These are phyloP conservation scores for Blastobotrys proliferans DNA, from an alignment of 1,139 yeast genomes.

Conservation along the genomic window DNA sequence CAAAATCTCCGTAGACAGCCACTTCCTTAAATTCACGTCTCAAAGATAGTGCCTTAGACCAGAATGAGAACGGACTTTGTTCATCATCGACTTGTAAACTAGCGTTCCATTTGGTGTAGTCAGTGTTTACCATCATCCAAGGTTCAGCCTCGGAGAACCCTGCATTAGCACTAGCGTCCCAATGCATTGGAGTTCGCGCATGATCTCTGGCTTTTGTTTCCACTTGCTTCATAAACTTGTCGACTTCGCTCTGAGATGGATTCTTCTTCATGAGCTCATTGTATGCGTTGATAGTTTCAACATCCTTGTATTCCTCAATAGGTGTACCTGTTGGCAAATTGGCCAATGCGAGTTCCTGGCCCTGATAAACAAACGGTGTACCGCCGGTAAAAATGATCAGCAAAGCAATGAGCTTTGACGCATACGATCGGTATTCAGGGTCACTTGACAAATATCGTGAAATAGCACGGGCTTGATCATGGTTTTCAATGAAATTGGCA, in stretches of 20 bases:
- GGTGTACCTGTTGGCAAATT: slow-evolving; percentile 48
- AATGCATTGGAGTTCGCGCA: slow-evolving; percentile 58
- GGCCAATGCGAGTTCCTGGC: slow-evolving; percentile 58
- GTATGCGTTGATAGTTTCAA: slow-evolving; percentile 36
- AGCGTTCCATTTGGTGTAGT: slow-evolving; percentile 43
- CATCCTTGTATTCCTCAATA: slow-evolving; percentile 41
- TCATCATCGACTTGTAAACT: slow-evolving; percentile 50
- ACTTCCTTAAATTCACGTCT: slow-evolving; percentile 46
- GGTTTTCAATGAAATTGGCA: slow-evolving; percentile 55
- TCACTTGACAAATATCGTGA: neutral
- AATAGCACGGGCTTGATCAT: slow-evolving; percentile 22
- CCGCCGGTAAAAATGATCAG: slow-evolving; percentile 49
- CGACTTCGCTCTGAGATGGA: slow-evolving; percentile 36
- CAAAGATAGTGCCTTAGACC: slow-evolving; percentile 41
- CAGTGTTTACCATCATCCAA: slow-evolving; percentile 43
- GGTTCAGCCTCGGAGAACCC: slow-evolving; percentile 41
- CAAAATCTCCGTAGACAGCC: slow-evolving; percentile 47
- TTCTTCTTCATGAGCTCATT: slow-evolving; percentile 28
- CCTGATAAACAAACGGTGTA: slow-evolving; percentile 54
- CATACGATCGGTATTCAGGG: slow-evolving; percentile 4
- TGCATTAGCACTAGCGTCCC: slow-evolving; percentile 49
- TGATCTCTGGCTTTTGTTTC: slow-evolving; percentile 42
- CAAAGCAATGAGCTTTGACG: slow-evolving; percentile 47
- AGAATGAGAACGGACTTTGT: slow-evolving; percentile 47
- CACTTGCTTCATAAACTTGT: slow-evolving; percentile 31